phyloP scores from a whole-genome alignment of 208 protist species.

The Angomonas ambiguus region DNA sequence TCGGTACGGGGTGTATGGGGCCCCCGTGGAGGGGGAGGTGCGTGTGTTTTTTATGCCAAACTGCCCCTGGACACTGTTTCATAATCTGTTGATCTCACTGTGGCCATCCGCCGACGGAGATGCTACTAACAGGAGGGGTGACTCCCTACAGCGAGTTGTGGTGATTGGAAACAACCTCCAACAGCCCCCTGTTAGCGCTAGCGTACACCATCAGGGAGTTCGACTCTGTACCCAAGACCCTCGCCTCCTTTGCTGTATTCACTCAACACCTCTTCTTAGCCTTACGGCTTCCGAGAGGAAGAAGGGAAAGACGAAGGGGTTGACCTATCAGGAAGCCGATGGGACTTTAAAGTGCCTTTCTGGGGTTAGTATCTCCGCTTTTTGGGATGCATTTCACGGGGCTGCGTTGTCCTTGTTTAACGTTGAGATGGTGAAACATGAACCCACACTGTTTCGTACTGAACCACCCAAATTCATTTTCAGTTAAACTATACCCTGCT shows the following conservation, averaged over 20 bases:
- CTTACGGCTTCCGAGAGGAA: background rate
- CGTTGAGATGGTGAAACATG: background rate
- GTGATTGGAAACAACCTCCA: constrained; percentile 48
- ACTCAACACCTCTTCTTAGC: background rate
- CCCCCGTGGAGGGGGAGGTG: constrained; percentile 12
- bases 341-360: background rate
- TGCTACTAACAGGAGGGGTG: background rate
- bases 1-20: constrained; percentile 32
- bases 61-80: constrained; percentile 58
- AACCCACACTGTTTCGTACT: background rate
- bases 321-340: background rate
- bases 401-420: background rate
- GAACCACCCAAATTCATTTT: background rate
- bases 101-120: constrained; percentile 9
- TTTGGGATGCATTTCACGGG: background rate
- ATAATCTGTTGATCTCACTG: constrained; percentile 48
- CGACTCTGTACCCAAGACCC: background rate
- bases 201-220: background rate
- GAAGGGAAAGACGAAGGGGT: background rate
- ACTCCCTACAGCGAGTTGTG: constrained; percentile 23
- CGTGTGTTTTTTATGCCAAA: constrained; percentile 61
- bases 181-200: constrained; percentile 2
- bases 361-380: background rate
- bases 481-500: background rate
- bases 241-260: background rate